Evolutionary conservation across 1,284 basidiomycete genomes (phyloP).

Genomic region (Cryptococcus floricola): DNA sequence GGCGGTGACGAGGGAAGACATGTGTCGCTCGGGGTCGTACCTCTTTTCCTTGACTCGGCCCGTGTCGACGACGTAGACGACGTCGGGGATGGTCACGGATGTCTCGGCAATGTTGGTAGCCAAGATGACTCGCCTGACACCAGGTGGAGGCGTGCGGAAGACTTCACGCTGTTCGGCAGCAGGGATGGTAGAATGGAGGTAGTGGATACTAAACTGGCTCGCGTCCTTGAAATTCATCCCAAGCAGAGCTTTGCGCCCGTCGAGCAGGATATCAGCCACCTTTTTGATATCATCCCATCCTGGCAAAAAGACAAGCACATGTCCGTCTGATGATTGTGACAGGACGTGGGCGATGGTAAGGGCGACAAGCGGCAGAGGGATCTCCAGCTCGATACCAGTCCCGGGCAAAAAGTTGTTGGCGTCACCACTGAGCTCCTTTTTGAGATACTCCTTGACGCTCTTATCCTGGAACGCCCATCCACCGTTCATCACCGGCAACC

Average conservation of each 20-base stretch:
- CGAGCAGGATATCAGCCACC: constrained; percentile 66
- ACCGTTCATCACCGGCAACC: constrained; percentile 43
- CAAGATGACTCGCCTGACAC: constrained; percentile 81
- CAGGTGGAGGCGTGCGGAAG: constrained; percentile 72
- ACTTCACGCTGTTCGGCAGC: constrained; percentile 85
- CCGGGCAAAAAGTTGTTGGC: constrained; percentile 26
- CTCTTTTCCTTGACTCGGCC: constrained; percentile 86
- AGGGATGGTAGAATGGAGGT: constrained; percentile 87
- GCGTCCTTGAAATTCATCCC: constrained; percentile 62
- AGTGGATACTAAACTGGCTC: constrained; percentile 68
- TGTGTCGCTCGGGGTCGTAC: constrained; percentile 83
- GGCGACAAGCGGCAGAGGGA: constrained; percentile 78
- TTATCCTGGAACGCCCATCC: constrained; percentile 70
- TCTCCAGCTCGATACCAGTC: constrained; percentile 61
- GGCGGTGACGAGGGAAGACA: constrained; percentile 79
- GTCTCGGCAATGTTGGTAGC: constrained; percentile 97
- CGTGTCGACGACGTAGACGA: constrained; percentile 90
- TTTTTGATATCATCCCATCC: constrained; percentile 73
- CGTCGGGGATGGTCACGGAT: constrained; percentile 92
- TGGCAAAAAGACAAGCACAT: constrained; percentile 75
- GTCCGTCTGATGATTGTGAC: constrained; percentile 70
- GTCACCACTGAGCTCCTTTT: constrained; percentile 61
- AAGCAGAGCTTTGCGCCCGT: constrained; percentile 55
- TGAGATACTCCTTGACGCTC: constrained; percentile 71
- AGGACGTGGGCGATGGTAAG: constrained; percentile 78